phyloP scores from a whole-genome alignment of 1,139 yeast species.

The Suhomyces anneliseae region DNA sequence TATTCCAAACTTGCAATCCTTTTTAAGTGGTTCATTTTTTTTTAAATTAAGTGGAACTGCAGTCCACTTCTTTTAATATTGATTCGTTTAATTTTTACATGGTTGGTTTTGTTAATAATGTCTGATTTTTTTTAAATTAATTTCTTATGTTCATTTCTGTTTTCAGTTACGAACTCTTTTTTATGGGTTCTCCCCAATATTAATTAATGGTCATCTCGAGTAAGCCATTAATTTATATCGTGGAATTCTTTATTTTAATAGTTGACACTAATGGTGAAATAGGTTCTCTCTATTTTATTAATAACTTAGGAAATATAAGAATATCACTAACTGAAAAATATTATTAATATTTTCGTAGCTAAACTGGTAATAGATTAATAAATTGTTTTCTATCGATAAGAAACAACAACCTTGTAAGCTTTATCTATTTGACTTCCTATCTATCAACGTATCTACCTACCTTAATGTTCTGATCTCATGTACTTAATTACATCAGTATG shows the following conservation, averaged over 20 bases:
- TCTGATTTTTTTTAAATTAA: neutral
- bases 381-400: neutral
- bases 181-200: neutral
- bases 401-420: no score
- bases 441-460: no score
- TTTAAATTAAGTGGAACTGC: neutral
- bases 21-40: no score
- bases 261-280: constrained; percentile 5
- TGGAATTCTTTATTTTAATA: constrained; percentile 6
- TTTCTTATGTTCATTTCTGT: constrained; percentile 9
- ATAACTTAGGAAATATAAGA: constrained; percentile 10
- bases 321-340: neutral
- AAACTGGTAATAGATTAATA: constrained; percentile 4
- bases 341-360: neutral
- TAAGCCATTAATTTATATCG: constrained; percentile 1
- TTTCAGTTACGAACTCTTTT: constrained; percentile 6
- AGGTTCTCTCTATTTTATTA: constrained; percentile 4
- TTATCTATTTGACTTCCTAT: no score
- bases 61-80: neutral
- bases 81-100: neutral
- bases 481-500: no score
- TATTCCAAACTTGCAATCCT: no score
- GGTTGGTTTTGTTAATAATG: no score
- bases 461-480: no score
- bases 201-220: constrained; percentile 6